A percentile compares a stretch with the other conserved stretches of the same genome.
phyloP scores from a whole-genome alignment of 164 flowering plant genomes.

The Berberis thunbergii region DNA sequence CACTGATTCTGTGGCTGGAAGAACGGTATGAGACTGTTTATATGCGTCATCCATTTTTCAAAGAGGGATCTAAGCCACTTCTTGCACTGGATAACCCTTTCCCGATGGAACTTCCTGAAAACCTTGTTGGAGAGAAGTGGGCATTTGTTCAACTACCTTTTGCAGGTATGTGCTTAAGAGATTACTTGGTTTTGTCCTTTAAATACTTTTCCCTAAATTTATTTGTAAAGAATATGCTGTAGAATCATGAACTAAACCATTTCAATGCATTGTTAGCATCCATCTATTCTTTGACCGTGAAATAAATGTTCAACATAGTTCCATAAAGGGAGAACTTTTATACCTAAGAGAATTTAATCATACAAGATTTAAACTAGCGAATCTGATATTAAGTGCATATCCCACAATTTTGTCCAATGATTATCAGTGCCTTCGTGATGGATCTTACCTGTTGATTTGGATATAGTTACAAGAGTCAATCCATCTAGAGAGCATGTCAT shows the following conservation, averaged over 20 bases:
- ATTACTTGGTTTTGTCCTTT: too few relatives aligned
- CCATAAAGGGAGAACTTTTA: too few relatives aligned
- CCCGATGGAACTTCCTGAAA: slow-evolving; percentile 92
- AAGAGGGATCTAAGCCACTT: slow-evolving; percentile 82
- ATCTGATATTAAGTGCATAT: too few relatives aligned
- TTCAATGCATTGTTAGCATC: too few relatives aligned
- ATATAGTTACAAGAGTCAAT: not conserved
- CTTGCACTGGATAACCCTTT: slow-evolving; percentile 83
- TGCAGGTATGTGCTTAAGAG: slow-evolving; percentile 39
- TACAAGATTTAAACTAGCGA: too few relatives aligned
- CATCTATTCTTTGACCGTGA: too few relatives aligned
- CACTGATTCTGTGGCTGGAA: slow-evolving; percentile 89
- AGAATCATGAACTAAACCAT: too few relatives aligned
- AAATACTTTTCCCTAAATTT: too few relatives aligned
- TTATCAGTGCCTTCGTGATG: too few relatives aligned
- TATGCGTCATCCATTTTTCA: slow-evolving; percentile 86
- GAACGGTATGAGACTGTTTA: slow-evolving; percentile 90
- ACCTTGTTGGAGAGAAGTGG: slow-evolving; percentile 89
- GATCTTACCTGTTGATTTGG: not conserved
- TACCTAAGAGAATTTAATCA: too few relatives aligned
- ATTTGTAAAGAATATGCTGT: too few relatives aligned
- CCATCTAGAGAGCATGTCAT: not conserved
- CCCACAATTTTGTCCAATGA: not conserved
- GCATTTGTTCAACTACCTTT: slow-evolving; percentile 94
- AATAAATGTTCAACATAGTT: too few relatives aligned